phyloP scores from a whole-genome alignment of 345 rosid species.

The Excoecaria cochinchinensis region DNA sequence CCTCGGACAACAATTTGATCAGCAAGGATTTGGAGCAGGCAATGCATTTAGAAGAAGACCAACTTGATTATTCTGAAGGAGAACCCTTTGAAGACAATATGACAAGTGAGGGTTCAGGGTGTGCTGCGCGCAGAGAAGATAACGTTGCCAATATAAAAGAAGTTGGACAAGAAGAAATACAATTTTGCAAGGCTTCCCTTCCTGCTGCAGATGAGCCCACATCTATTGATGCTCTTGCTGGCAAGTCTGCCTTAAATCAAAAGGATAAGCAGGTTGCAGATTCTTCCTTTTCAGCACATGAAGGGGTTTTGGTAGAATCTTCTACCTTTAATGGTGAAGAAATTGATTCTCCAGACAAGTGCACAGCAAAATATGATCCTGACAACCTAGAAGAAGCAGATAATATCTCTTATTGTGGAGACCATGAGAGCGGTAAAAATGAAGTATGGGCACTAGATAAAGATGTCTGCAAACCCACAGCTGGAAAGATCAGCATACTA shows the following conservation, averaged over 20 bases:
- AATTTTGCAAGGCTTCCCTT: background rate
- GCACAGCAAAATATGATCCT: background rate
- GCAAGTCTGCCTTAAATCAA: conserved; percentile 11
- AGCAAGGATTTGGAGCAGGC: background rate
- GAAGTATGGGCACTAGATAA: background rate
- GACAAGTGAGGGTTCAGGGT: background rate
- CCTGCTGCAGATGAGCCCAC: conserved; percentile 11
- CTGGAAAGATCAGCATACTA: background rate
- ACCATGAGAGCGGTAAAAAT: background rate
- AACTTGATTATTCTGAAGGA: background rate
- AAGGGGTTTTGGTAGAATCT: conserved; percentile 11
- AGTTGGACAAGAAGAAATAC: conserved; percentile 3
- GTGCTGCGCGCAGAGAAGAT: conserved; percentile 6
- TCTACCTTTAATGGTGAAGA: background rate
- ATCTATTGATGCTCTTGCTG: background rate
- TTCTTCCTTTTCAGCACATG: background rate
- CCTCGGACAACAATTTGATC: background rate
- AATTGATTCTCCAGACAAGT: background rate
- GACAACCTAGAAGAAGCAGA: background rate
- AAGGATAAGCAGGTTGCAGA: background rate
- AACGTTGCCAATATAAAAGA: background rate
- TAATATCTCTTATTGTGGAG: background rate
- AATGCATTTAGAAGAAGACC: background rate
- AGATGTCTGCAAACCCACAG: background rate
- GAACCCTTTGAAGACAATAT: background rate